Conservation (phyloP, 2,329 filamentous ascomycete species). For the Hirsutella thompsonii region DNA sequence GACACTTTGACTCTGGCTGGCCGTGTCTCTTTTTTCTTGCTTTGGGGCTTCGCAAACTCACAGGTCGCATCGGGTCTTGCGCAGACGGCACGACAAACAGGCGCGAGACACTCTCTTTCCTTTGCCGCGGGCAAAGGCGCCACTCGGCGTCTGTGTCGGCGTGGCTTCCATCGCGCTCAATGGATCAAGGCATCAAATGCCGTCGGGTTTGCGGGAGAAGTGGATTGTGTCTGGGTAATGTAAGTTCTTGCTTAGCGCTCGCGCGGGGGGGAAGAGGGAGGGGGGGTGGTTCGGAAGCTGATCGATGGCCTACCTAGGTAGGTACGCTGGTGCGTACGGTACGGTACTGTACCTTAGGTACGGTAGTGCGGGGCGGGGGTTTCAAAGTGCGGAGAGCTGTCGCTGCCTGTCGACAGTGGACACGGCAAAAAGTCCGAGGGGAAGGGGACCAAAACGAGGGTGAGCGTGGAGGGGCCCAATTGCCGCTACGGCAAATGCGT, state of each 20-base stretch:
- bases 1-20: too few relatives aligned
- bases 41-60: conserved; percentile 9
- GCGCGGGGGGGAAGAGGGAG: background rate
- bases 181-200: background rate
- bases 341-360: too few relatives aligned
- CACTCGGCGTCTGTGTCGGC: conserved; percentile 8
- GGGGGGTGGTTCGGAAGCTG: background rate
- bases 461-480: too few relatives aligned
- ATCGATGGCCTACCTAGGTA: too few relatives aligned
- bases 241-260: background rate
- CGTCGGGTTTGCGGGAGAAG: background rate
- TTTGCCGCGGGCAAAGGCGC: conserved; percentile 6
- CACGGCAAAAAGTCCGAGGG: too few relatives aligned
- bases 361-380: too few relatives aligned
- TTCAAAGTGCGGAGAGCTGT: too few relatives aligned
- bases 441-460: too few relatives aligned
- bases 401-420: too few relatives aligned
- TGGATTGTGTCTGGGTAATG: background rate
- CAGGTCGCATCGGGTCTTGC: conserved; percentile 20
- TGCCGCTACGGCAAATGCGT: too few relatives aligned
- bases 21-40: too few relatives aligned
- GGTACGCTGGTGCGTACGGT: too few relatives aligned
- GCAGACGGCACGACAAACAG: conserved; percentile 17
- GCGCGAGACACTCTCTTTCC: conserved; percentile 18
- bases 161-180: conserved; percentile 4